phyloP scores from a whole-genome alignment of 148 eudicot genomes.

The Rhododendron molle region DNA sequence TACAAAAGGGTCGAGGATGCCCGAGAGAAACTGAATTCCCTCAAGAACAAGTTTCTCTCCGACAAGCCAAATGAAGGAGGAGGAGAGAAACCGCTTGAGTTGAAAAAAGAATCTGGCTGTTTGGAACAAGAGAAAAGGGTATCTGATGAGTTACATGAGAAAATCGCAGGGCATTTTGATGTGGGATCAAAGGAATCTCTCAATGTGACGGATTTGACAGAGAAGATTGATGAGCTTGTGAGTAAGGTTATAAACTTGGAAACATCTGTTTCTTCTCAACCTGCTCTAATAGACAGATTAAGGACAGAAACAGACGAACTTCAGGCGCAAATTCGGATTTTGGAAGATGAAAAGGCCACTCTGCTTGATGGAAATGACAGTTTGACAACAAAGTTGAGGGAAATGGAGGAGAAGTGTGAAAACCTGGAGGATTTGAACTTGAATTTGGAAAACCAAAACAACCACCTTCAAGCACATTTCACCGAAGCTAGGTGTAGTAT shows the following conservation, averaged over 20 bases:
- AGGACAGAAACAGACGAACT: constrained; percentile 65
- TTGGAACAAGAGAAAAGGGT: constrained; percentile 25
- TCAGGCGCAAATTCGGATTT: constrained; percentile 54
- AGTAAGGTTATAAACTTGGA: constrained; percentile 71
- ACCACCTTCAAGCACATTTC: constrained; percentile 40
- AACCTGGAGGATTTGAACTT: constrained; percentile 45
- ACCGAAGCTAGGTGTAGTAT: constrained; percentile 42
- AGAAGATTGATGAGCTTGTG: constrained; percentile 84
- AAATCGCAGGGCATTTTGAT: constrained; percentile 45
- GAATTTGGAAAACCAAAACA: constrained; percentile 40
- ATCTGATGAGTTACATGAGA: constrained; percentile 33
- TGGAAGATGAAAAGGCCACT: constrained; percentile 69
- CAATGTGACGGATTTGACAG: constrained; percentile 60
- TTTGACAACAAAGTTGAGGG: constrained; percentile 41
- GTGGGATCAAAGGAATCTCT: constrained; percentile 31
- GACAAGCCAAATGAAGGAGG: constrained; percentile 19
- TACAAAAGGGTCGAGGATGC: constrained; percentile 47
- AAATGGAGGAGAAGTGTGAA: constrained; percentile 56
- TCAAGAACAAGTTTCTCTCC: constrained; percentile 36
- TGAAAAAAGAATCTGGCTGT: constrained; percentile 13
- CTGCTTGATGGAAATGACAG: constrained; percentile 44
- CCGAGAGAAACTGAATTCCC: constrained; percentile 42
- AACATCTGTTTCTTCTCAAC: constrained; percentile 74
- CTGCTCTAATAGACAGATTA: constrained; percentile 60
- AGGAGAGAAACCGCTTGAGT: constrained; percentile 17